Evolutionary conservation across 2,329 filamentous ascomycete genomes (phyloP), one percentile per base, ranked within the genome.

Genomic region (Epichloe typhina): DNA sequence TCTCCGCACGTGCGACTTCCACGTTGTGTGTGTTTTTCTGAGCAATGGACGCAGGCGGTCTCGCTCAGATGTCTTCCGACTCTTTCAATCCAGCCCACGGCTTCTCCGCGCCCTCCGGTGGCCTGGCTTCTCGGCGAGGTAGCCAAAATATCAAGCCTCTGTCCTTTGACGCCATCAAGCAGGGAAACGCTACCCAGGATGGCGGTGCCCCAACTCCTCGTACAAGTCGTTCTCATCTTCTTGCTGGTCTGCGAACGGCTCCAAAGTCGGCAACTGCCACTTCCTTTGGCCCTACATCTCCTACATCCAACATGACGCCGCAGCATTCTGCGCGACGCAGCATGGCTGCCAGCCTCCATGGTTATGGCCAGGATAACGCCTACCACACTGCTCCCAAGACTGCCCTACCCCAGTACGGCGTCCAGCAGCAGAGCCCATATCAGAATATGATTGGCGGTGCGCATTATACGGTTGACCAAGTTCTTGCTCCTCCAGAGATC

Each of bases 11-110:
- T 19, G n/a, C 23, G 7, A 47, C 12, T 33, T 40, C 7, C 44
- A 38, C 48, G 43, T 33, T 38, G 4, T 21, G 33, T 31, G 35
- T 45, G 23, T 39, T 26, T 43, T 39, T 5, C 17, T 71, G 73
- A 76, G 72, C 69, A 60, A 84, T 94, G 84, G 86, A 95, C 91
- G 84, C 91, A 81, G 91, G 91, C 80, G 88, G 89, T 93, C 88
- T 95, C 76, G 85, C 89, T 93, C 89, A 94, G 80, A 97, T 97
- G 91, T 87, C 88, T 74, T 91, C 88, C 76, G 87, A 83, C 76
- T 79, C 83, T 69, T 86, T 86, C 68, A 72, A 78, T 67, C 76
- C 84, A 68, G 75, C 79, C 65, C 79, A 79, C 68, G 83, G 81
- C 61, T 76, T 95, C 61, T 81, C 83, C 63, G 81, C 88, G 72